A percentile compares a stretch with the other conserved stretches of the same genome.
Conservation (phyloP, 2,329 filamentous ascomycete genomes). For the Diaporthe destruens region DNA sequence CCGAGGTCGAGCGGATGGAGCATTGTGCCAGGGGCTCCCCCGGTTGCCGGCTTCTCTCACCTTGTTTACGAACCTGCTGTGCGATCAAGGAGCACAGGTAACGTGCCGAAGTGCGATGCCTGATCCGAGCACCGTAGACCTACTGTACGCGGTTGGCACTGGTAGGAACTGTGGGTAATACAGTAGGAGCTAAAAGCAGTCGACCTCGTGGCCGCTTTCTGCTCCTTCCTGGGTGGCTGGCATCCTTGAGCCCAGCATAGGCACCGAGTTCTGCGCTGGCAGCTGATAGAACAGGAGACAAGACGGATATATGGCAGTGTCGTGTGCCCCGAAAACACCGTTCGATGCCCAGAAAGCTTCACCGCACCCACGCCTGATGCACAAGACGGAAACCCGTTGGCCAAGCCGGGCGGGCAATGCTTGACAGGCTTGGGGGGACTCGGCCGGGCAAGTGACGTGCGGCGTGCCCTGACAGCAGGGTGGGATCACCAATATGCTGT, state of each 20-base stretch:
- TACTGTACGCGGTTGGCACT: background rate
- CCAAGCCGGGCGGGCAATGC: constrained; percentile 26
- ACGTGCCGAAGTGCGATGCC: constrained; percentile 17
- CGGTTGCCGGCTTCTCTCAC: constrained; percentile 16
- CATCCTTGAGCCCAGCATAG: background rate
- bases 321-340: constrained; percentile 13
- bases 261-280: constrained; percentile 8
- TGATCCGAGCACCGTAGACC: constrained; percentile 5
- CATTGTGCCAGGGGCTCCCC: constrained; percentile 24
- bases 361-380: constrained; percentile 11
- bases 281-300: constrained; percentile 35
- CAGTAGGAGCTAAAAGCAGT: constrained; percentile 9
- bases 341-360: constrained; percentile 36
- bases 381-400: constrained; percentile 3
- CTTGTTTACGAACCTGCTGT: background rate
- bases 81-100: background rate
- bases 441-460: constrained; percentile 1
- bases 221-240: constrained; percentile 6
- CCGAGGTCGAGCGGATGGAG: constrained; percentile 28
- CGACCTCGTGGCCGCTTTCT: constrained; percentile 13
- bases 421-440: constrained; percentile 27
- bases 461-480: constrained; percentile 1
- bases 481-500: background rate
- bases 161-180: background rate
- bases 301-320: background rate